Conservation (phyloP, 805 yeast genomes). For the Sugiyamaella floridensis region DNA sequence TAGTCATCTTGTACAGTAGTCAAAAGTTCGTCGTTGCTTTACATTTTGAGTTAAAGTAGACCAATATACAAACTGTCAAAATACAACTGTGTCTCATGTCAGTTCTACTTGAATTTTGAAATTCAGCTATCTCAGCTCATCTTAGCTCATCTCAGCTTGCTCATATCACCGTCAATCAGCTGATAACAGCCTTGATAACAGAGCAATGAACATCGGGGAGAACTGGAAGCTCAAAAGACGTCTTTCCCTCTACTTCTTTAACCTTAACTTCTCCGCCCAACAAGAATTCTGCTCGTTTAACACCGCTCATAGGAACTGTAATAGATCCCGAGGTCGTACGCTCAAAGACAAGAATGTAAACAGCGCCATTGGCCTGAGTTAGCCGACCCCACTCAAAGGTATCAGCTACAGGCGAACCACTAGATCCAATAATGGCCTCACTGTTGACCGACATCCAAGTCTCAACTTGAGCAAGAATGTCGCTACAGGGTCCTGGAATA, state of each 20-base stretch:
- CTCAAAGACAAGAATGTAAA: conserved; percentile 6
- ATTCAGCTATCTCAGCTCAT: too few species aligned
- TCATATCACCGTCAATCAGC: neutral
- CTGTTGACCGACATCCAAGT: conserved; percentile 11
- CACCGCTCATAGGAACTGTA: neutral
- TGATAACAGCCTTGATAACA: neutral
- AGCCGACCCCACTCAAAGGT: conserved; percentile 9
- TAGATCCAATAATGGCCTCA: conserved; percentile 8
- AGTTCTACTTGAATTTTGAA: too few species aligned
- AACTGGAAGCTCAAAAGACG: neutral
- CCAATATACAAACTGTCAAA: too few species aligned
- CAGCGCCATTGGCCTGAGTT: neutral
- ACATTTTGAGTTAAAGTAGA: too few species aligned
- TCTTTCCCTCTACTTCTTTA: neutral
- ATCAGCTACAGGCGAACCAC: conserved; percentile 6
- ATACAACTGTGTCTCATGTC: too few species aligned
- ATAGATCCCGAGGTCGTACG: neutral
- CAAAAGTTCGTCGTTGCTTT: too few species aligned
- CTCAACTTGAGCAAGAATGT: conserved; percentile 8
- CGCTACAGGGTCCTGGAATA: conserved; percentile 2
- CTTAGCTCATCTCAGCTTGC: too few species aligned
- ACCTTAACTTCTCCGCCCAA: neutral
- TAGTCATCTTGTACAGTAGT: too few species aligned
- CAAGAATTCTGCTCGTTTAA: neutral
- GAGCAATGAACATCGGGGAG: neutral